phyloP scores from a whole-genome alignment of 2,329 filamentous ascomycete species.

The Albophoma yamanashiensis region DNA sequence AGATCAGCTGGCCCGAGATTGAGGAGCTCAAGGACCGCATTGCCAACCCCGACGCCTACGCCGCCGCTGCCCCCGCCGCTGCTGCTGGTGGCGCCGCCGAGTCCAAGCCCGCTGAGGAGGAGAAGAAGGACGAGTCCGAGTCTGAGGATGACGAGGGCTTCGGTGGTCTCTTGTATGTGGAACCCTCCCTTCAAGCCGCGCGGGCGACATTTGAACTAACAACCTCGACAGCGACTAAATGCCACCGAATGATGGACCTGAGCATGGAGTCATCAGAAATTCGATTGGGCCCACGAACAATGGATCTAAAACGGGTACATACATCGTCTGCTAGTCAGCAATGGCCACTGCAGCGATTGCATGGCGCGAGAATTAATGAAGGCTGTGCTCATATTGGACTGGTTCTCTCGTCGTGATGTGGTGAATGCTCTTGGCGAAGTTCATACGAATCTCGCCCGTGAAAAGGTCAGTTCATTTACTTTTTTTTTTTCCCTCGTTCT shows the following conservation, averaged over 20 bases:
- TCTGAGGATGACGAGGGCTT: slow-evolving; percentile 63
- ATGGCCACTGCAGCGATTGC: slow-evolving; percentile 20
- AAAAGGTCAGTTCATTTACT: slow-evolving; percentile 33
- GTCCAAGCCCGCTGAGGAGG: slow-evolving; percentile 45
- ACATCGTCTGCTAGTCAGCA: slow-evolving; percentile 37
- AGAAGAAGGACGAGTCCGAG: slow-evolving; percentile 57
- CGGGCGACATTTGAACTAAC: slow-evolving; percentile 24
- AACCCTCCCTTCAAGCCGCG: not conserved
- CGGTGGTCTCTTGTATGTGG: slow-evolving; percentile 65
- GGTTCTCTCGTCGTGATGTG: not conserved
- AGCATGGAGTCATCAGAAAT: slow-evolving; percentile 26
- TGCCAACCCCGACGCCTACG: slow-evolving; percentile 96
- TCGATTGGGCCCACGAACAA: slow-evolving; percentile 33
- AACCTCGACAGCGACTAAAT: slow-evolving; percentile 38
- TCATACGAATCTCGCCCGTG: not conserved
- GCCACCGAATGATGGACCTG: slow-evolving; percentile 25
- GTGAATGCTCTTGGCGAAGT: not conserved
- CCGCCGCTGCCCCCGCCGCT: slow-evolving; percentile 65
- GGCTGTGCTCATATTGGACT: slow-evolving; percentile 9
- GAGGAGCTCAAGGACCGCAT: slow-evolving; percentile 99
- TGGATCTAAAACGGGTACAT: slow-evolving; percentile 32
- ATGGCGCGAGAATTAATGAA: slow-evolving; percentile 19
- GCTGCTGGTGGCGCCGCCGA: slow-evolving; percentile 37
- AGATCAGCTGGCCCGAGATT: slow-evolving; percentile 91
- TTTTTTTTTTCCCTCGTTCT: slow-evolving; percentile 6